Percentiles rank a stretch among this genome's conserved stretches.
Evolutionary conservation across 805 yeast species (phyloP).

Genomic region (Cyberlindnera americana): DNA sequence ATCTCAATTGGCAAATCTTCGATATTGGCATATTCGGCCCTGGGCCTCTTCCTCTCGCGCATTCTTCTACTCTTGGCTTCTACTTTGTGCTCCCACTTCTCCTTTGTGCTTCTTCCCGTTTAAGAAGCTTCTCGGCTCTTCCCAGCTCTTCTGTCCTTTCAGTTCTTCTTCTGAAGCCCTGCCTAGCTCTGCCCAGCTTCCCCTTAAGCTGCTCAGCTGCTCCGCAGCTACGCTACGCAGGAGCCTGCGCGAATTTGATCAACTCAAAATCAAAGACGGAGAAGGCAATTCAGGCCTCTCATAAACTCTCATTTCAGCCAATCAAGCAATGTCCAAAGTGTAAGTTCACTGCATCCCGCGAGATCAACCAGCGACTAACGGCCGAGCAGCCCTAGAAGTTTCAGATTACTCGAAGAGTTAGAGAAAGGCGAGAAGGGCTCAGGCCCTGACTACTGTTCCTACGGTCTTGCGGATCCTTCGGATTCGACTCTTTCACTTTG

Average conservation of each 20-base stretch:
- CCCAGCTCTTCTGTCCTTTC: not conserved
- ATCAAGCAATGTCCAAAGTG: slow-evolving; percentile 9
- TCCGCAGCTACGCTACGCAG: no score
- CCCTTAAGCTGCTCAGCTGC: no score
- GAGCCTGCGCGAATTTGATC: no score
- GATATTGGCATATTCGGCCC: not conserved
- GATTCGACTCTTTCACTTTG: slow-evolving; percentile 92
- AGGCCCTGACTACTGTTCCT: slow-evolving; percentile 95
- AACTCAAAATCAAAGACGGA: no score
- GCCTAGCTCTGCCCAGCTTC: no score
- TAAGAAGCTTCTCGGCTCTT: no score
- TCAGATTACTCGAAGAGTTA: slow-evolving; percentile 89
- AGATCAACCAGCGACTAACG: not conserved
- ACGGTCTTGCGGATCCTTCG: slow-evolving; percentile 85
- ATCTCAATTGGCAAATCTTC: slow-evolving; percentile 12
- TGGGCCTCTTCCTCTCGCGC: no score
- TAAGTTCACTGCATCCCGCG: not conserved
- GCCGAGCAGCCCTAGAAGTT: slow-evolving; percentile 74
- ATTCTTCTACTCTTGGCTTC: no score
- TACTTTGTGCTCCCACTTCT: no score
- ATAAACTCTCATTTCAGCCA: no score
- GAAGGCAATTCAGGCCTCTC: no score
- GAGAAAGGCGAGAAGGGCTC: slow-evolving; percentile 98
- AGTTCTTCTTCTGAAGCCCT: not conserved
- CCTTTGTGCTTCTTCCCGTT: no score